These are phyloP conservation scores for Rhinocladiella similis DNA, from an alignment of 2,329 filamentous ascomycete genomes.

Conservation along the genomic window DNA sequence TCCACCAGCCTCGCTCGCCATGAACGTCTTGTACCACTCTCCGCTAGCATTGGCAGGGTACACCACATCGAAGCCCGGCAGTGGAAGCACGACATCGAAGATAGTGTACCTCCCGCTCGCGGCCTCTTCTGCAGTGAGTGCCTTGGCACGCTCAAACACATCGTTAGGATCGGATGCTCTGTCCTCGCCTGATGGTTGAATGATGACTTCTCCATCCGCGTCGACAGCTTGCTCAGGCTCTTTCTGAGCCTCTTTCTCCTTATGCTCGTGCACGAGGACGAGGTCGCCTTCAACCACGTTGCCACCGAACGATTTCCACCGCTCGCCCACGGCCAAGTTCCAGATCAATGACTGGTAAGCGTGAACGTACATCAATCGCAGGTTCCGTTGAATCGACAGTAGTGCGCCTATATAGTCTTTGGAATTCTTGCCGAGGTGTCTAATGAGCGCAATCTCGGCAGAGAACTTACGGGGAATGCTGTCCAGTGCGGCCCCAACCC, in stretches of 20 bases:
- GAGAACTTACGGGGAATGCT: slow-evolving; percentile 77
- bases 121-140: slow-evolving; percentile 75
- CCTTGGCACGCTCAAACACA: slow-evolving; percentile 67
- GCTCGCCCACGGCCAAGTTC: slow-evolving; percentile 80
- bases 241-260: slow-evolving; percentile 42
- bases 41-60: slow-evolving; percentile 84
- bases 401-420: slow-evolving; percentile 81
- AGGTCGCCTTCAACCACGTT: slow-evolving; percentile 83
- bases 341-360: slow-evolving; percentile 94
- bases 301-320: slow-evolving; percentile 73
- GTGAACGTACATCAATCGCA: slow-evolving; percentile 93
- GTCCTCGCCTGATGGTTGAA: slow-evolving; percentile 60
- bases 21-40: slow-evolving; percentile 82
- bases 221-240: slow-evolving; percentile 46
- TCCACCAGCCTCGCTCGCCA: slow-evolving; percentile 77
- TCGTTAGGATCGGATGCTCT: slow-evolving; percentile 55
- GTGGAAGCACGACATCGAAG: slow-evolving; percentile 85
- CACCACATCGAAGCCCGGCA: slow-evolving; percentile 85
- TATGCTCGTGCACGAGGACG: slow-evolving; percentile 65
- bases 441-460: slow-evolving; percentile 76
- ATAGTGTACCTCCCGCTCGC: slow-evolving; percentile 74
- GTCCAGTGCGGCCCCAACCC: slow-evolving; percentile 61
- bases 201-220: slow-evolving; percentile 65
- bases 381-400: slow-evolving; percentile 73
- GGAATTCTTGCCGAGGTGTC: slow-evolving; percentile 61